phyloP scores from a whole-genome alignment of 352 stramenopile species.

The Phytophthora nicotianae region DNA sequence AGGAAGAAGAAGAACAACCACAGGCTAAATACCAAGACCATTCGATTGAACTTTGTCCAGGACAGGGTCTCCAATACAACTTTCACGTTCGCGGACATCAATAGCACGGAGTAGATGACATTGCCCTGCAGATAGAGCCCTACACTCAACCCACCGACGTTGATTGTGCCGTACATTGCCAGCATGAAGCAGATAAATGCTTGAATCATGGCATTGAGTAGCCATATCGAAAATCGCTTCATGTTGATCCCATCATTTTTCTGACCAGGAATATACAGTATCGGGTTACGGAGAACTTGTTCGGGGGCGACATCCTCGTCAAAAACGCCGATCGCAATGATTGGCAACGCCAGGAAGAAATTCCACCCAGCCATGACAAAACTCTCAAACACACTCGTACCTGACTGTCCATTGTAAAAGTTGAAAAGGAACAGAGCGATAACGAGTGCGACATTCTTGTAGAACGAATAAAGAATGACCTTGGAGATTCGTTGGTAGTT shows the following conservation, averaged over 20 bases:
- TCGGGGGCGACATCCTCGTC: slow-evolving; percentile 75
- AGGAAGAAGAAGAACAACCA: slow-evolving; percentile 71
- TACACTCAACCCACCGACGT: slow-evolving; percentile 41
- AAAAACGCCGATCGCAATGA: slow-evolving; percentile 86
- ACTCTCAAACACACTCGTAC: slow-evolving; percentile 84
- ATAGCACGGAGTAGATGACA: slow-evolving; percentile 70
- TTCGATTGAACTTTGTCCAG: slow-evolving; percentile 74
- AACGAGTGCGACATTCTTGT: slow-evolving; percentile 81
- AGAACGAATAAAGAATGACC: slow-evolving; percentile 91
- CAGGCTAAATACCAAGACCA: slow-evolving; percentile 62
- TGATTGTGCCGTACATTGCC: slow-evolving; percentile 44
- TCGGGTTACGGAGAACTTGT: slow-evolving; percentile 63
- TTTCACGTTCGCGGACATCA: slow-evolving; percentile 82
- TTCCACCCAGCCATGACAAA: slow-evolving; percentile 85
- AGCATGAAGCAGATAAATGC: slow-evolving; percentile 71
- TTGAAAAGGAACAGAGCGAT: slow-evolving; percentile 81
- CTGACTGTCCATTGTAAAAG: slow-evolving; percentile 84
- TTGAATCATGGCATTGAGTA: slow-evolving; percentile 70
- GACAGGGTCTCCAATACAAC: slow-evolving; percentile 78
- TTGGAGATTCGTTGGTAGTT: slow-evolving; percentile 96
- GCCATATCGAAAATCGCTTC: slow-evolving; percentile 60
- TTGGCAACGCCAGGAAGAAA: slow-evolving; percentile 88
- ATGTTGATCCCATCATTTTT: slow-evolving; percentile 75
- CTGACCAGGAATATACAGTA: slow-evolving; percentile 66
- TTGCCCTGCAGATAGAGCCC: slow-evolving; percentile 69